These are phyloP conservation scores for Stenogyne calaminthoides DNA, from an alignment of 305 asterid species.

Conservation along the genomic window DNA sequence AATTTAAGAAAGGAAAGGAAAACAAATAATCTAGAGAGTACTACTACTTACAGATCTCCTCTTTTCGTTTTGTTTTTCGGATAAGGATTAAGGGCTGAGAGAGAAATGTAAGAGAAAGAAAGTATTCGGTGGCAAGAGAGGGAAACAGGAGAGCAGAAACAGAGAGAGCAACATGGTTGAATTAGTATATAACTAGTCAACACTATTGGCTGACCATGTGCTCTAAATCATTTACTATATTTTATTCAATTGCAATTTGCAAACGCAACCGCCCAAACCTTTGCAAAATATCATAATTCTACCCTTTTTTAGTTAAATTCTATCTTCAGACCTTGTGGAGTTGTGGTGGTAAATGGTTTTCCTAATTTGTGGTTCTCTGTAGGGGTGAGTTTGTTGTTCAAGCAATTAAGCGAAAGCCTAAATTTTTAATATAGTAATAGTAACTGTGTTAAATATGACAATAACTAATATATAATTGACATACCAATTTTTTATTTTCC, in stretches of 20 bases:
- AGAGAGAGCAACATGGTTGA: conserved; percentile 2
- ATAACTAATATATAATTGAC: too few relatives aligned
- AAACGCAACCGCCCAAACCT: too few relatives aligned
- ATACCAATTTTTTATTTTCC: too few relatives aligned
- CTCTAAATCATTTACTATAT: background rate
- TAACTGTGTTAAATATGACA: background rate
- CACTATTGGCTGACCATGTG: background rate
- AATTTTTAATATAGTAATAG: too few relatives aligned
- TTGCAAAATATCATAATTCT: background rate
- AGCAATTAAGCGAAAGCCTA: background rate
- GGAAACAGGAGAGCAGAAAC: background rate
- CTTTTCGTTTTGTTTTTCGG: background rate
- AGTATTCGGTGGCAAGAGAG: conserved; percentile 19
- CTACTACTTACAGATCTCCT: conserved; percentile 19
- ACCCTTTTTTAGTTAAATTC: too few relatives aligned
- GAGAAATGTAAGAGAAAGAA: background rate
- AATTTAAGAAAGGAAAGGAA: background rate
- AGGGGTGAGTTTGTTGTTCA: background rate
- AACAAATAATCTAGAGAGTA: background rate
- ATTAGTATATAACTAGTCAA: conserved; percentile 1
- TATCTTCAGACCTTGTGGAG: too few relatives aligned
- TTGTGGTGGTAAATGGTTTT: background rate
- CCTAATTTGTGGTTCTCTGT: background rate
- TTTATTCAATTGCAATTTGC: background rate
- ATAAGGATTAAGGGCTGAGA: conserved; percentile 11